Evolutionary conservation across 1,284 basidiomycete genomes (phyloP).

Genomic region (Farysia itapuensis): DNA sequence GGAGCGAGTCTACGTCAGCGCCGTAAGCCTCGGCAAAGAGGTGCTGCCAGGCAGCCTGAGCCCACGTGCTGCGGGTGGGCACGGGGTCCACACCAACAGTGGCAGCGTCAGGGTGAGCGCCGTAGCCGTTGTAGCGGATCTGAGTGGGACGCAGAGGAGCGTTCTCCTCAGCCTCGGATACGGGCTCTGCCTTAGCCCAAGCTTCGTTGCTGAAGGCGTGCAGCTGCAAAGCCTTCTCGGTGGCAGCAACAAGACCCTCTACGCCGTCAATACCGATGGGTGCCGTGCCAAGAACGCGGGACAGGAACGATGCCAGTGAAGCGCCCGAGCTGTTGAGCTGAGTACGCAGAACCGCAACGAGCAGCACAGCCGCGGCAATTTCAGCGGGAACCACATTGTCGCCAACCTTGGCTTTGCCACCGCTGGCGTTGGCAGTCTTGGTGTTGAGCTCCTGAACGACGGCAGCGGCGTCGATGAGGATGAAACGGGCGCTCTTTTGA

Average conservation of each 20-base stretch:
- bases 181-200: slow-evolving; percentile 43
- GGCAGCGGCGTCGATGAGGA: slow-evolving; percentile 47
- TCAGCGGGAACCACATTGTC: slow-evolving; percentile 42
- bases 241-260: slow-evolving; percentile 42
- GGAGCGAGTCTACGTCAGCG: slow-evolving; percentile 55
- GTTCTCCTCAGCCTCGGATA: slow-evolving; percentile 43
- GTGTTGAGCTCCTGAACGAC: slow-evolving; percentile 48
- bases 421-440: slow-evolving; percentile 36
- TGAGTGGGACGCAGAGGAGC: slow-evolving; percentile 44
- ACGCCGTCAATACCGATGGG: slow-evolving; percentile 51
- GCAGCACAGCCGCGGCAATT: slow-evolving; percentile 47
- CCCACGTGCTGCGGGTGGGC: slow-evolving; percentile 49
- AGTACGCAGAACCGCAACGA: slow-evolving; percentile 41
- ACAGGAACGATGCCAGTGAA: slow-evolving; percentile 34
- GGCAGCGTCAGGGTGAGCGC: slow-evolving; percentile 38
- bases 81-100: slow-evolving; percentile 34
- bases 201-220: slow-evolving; percentile 37
- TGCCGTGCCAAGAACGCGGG: slow-evolving; percentile 45
- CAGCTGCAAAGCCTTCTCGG: slow-evolving; percentile 36
- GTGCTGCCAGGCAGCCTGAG: slow-evolving; percentile 57
- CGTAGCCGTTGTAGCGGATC: slow-evolving; percentile 53
- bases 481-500: slow-evolving; percentile 41
- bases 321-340: slow-evolving; percentile 39
- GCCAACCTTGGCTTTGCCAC: slow-evolving; percentile 46
- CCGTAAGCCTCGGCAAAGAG: slow-evolving; percentile 59